A percentile compares a stretch with the other conserved stretches of the same genome.
Conservation (phyloP, 2,329 filamentous ascomycete species). For the Beauveria brongniartii region DNA sequence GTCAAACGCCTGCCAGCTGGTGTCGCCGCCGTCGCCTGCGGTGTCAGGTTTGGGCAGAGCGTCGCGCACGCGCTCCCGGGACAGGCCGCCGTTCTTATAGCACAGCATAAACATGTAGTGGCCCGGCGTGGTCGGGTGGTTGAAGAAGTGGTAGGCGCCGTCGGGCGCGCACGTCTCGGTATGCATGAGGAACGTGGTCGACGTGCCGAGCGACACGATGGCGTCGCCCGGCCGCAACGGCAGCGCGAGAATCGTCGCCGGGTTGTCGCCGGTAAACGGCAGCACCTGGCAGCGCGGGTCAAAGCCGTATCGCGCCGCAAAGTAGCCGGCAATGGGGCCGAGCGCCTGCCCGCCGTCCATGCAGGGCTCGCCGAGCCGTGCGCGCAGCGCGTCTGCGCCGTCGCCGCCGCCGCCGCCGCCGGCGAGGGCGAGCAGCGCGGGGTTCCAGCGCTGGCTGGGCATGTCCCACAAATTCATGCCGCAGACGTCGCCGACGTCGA, state of each 20-base stretch:
- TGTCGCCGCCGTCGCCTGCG: constrained; percentile 34
- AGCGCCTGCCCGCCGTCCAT: constrained; percentile 74
- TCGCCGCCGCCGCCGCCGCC: constrained; percentile 44
- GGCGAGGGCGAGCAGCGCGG: constrained; percentile 65
- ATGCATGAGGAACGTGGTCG: constrained; percentile 95
- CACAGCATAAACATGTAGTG: constrained; percentile 99
- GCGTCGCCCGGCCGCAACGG: constrained; percentile 82
- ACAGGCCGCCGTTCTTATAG: constrained; percentile 96
- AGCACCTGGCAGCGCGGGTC: constrained; percentile 64
- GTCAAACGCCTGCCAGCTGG: constrained; percentile 78
- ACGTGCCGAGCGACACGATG: constrained; percentile 90
- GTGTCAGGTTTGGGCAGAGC: constrained; percentile 40
- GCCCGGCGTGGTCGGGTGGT: constrained; percentile 82
- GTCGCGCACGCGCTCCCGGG: constrained; percentile 83
- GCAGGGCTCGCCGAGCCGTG: constrained; percentile 73
- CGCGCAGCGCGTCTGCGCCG: constrained; percentile 53
- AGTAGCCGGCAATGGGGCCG: constrained; percentile 71
- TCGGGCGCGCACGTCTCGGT: constrained; percentile 87
- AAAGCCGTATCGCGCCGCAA: constrained; percentile 72
- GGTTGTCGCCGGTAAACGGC: constrained; percentile 93
- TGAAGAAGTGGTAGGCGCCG: constrained; percentile 93
- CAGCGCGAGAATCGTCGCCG: constrained; percentile 84
- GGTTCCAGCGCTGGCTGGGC: constrained; percentile 61
- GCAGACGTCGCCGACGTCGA: constrained; percentile 90
- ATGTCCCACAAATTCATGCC: constrained; percentile 98